Percentiles rank a stretch among this genome's conserved stretches.
phyloP scores from a whole-genome alignment of 371 early-diverging fungal species.

The Apophysomyces elegans region DNA sequence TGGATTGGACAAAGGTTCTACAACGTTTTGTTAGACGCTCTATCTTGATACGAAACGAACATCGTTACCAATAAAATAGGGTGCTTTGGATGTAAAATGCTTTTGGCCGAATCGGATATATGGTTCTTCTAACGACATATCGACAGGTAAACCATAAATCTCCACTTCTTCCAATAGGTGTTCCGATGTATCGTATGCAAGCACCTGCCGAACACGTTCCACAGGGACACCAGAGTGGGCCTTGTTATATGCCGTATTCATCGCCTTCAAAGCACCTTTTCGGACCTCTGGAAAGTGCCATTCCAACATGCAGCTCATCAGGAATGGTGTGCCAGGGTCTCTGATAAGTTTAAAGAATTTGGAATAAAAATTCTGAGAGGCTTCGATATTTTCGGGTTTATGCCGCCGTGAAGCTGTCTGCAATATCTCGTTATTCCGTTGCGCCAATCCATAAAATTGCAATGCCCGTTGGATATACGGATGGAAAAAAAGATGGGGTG shows the following conservation, averaged over 20 bases:
- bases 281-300: constrained; percentile 75
- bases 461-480: constrained; percentile 73
- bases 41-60: background rate
- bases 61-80: constrained; percentile 35
- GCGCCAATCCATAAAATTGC: constrained; percentile 63
- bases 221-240: constrained; percentile 48
- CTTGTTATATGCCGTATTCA: constrained; percentile 66
- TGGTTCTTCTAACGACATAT: constrained; percentile 23
- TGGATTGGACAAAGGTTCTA: constrained; percentile 48
- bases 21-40: background rate
- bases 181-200: constrained; percentile 38
- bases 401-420: constrained; percentile 45
- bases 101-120: constrained; percentile 39
- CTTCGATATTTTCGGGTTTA: constrained; percentile 55
- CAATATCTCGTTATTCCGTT: constrained; percentile 60
- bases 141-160: constrained; percentile 37
- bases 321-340: constrained; percentile 60
- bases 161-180: constrained; percentile 36
- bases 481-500: constrained; percentile 53
- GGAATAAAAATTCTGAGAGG: constrained; percentile 66
- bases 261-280: constrained; percentile 72
- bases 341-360: constrained; percentile 72
- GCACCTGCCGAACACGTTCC: constrained; percentile 30
- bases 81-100: constrained; percentile 21
- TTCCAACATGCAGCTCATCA: constrained; percentile 81